A percentile compares a stretch with the other conserved stretches of the same genome.
phyloP scores from a whole-genome alignment of 495 filamentous ascomycete species.

The Apodospora peruviana region DNA sequence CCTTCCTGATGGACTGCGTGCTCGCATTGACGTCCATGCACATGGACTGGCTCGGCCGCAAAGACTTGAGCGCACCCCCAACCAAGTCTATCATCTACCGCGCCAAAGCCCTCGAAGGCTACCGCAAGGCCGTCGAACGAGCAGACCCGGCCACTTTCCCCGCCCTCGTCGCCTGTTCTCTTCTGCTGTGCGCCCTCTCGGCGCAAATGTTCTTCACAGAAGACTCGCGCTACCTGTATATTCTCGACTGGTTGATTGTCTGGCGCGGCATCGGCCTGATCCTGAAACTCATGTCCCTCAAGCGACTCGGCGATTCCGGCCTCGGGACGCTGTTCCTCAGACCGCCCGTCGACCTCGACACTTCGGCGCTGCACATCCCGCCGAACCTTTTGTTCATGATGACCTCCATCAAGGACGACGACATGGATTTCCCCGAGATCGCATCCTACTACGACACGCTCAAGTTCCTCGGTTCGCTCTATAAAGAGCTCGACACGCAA shows the following conservation, averaged over 20 bases:
- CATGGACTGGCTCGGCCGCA: slow-evolving; percentile 5
- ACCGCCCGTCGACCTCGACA: slow-evolving; percentile 31
- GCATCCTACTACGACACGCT: slow-evolving; percentile 32
- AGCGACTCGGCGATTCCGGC: slow-evolving; percentile 22
- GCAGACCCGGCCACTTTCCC: slow-evolving; percentile 32
- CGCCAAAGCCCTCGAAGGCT: slow-evolving; percentile 35
- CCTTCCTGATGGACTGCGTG: slow-evolving; percentile 46
- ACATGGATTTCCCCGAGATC: slow-evolving; percentile 23
- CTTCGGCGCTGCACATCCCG: slow-evolving; percentile 28
- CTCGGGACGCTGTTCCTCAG: slow-evolving; percentile 32
- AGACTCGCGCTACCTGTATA: slow-evolving; percentile 28
- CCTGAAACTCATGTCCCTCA: slow-evolving; percentile 23
- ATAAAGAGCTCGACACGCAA: slow-evolving; percentile 27
- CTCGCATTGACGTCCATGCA: slow-evolving; percentile 41
- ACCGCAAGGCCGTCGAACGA: slow-evolving; percentile 37
- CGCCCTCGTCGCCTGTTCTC: slow-evolving; percentile 36
- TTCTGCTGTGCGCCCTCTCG: slow-evolving; percentile 35
- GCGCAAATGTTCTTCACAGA: slow-evolving; percentile 37
- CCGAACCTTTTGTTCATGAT: slow-evolving; percentile 40
- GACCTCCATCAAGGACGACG: slow-evolving; percentile 27
- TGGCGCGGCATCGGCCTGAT: slow-evolving; percentile 42
- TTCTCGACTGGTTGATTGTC: slow-evolving; percentile 42
- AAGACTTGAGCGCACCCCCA: slow-evolving; percentile 5
- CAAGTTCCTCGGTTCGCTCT: slow-evolving; percentile 38
- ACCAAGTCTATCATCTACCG: slow-evolving; percentile 30